These are phyloP conservation scores for Sugiyamaella marilandica DNA, from an alignment of 805 yeast genomes.

Conservation along the genomic window DNA sequence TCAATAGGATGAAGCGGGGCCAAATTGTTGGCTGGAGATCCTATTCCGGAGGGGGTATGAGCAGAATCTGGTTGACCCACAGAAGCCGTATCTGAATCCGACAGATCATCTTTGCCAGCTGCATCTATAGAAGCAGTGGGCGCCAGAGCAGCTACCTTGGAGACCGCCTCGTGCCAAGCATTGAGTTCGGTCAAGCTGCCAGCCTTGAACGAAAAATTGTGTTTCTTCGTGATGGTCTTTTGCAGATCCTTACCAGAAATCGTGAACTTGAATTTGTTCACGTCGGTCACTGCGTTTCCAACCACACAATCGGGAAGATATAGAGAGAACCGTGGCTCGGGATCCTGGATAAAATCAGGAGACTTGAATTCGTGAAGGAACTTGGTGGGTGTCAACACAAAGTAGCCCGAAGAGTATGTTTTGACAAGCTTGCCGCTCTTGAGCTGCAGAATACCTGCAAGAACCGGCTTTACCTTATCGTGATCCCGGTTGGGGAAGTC, in stretches of 20 bases:
- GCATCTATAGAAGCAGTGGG: neutral
- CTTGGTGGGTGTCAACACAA: constrained; percentile 44
- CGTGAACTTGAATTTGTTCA: constrained; percentile 38
- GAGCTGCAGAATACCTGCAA: constrained; percentile 45
- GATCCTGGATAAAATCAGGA: constrained; percentile 38
- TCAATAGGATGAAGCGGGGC: neutral
- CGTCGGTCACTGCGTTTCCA: constrained; percentile 32
- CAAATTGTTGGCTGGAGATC: neutral
- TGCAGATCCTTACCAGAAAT: constrained; percentile 42
- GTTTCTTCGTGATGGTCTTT: constrained; percentile 31
- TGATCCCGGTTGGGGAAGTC: constrained; percentile 40
- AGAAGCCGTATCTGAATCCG: neutral
- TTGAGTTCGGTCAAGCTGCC: constrained; percentile 41
- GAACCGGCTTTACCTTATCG: constrained; percentile 39
- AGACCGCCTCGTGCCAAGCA: constrained; percentile 42
- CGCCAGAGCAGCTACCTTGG: neutral
- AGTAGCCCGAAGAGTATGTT: constrained; percentile 40
- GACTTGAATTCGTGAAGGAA: constrained; percentile 45
- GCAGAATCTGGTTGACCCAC: neutral
- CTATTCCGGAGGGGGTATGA: neutral
- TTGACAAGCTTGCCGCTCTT: constrained; percentile 43
- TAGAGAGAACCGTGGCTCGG: constrained; percentile 43
- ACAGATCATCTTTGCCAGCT: neutral
- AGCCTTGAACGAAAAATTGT: constrained; percentile 40
- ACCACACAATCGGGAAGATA: constrained; percentile 45